These are phyloP conservation scores for Nicotiana attenuata DNA, from an alignment of 257 asterid species.

Conservation along the genomic window DNA sequence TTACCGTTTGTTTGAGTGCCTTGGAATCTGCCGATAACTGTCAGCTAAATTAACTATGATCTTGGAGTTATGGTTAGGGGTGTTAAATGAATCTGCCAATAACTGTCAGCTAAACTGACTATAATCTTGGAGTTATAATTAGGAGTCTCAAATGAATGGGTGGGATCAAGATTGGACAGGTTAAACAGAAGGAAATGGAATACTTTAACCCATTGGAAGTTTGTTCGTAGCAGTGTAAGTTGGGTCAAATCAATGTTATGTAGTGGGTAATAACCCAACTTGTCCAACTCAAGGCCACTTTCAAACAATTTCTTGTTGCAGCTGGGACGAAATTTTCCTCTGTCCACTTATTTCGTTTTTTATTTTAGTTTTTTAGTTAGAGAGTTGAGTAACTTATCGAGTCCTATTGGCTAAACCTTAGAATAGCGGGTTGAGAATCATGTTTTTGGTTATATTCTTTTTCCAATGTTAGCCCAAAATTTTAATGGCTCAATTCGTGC, in stretches of 20 bases:
- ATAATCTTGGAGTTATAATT: neutral
- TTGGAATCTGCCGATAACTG: neutral
- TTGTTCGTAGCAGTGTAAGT: neutral
- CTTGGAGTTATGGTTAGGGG: neutral
- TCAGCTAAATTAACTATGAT: neutral
- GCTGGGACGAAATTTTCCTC: neutral
- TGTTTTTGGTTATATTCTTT: neutral
- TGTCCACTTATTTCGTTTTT: neutral
- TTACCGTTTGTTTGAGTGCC: neutral
- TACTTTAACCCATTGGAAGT: neutral
- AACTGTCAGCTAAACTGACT: neutral
- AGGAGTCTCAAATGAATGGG: neutral
- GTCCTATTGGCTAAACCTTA: neutral
- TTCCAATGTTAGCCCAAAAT: neutral
- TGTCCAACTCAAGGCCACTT: neutral
- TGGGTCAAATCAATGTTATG: neutral
- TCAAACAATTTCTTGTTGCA: neutral
- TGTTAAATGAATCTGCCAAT: neutral
- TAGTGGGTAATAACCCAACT: neutral
- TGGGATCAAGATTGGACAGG: constrained; percentile 1
- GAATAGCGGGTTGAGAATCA: neutral
- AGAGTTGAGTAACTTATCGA: neutral
- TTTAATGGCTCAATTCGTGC: neutral
- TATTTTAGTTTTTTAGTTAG: neutral
- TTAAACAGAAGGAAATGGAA: neutral